These are phyloP conservation scores for Hippophae gyantsensis DNA, from an alignment of 306 rosid species.

Conservation along the genomic window DNA sequence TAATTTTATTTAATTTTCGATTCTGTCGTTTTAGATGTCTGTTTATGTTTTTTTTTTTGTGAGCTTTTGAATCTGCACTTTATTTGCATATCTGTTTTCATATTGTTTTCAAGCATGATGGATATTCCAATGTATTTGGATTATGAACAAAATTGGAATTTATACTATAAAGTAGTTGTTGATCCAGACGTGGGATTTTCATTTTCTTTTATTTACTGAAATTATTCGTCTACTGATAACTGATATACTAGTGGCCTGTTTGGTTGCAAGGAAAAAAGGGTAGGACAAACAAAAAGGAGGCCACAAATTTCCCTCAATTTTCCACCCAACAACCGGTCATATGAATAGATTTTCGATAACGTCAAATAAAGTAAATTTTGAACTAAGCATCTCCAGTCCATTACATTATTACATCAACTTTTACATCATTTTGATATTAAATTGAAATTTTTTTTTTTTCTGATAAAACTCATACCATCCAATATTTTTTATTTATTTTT, in stretches of 20 bases:
- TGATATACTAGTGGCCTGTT: slow-evolving; percentile 3
- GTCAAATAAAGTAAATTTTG: too few relatives aligned
- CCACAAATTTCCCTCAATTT: neutral
- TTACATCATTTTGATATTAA: too few relatives aligned
- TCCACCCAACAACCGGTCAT: neutral
- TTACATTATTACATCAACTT: too few relatives aligned
- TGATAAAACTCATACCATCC: too few relatives aligned
- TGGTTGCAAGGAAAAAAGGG: slow-evolving; percentile 22
- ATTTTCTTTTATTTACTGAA: neutral
- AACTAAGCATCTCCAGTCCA: too few relatives aligned
- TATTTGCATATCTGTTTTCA: slow-evolving; percentile 12
- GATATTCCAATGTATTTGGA: slow-evolving; percentile 10
- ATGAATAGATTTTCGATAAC: neutral
- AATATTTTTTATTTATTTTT: too few relatives aligned
- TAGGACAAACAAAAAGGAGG: neutral
- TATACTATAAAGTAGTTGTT: neutral
- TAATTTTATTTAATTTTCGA: neutral
- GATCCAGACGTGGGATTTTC: neutral
- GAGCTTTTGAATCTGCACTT: neutral
- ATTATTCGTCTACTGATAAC: neutral
- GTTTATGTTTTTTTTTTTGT: neutral
- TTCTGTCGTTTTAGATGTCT: slow-evolving; percentile 15
- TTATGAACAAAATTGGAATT: slow-evolving; percentile 5
- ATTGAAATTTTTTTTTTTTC: too few relatives aligned
- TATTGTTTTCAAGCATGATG: neutral